These are phyloP conservation scores for Candida piceae DNA, from an alignment of 805 yeast genomes.

Conservation along the genomic window DNA sequence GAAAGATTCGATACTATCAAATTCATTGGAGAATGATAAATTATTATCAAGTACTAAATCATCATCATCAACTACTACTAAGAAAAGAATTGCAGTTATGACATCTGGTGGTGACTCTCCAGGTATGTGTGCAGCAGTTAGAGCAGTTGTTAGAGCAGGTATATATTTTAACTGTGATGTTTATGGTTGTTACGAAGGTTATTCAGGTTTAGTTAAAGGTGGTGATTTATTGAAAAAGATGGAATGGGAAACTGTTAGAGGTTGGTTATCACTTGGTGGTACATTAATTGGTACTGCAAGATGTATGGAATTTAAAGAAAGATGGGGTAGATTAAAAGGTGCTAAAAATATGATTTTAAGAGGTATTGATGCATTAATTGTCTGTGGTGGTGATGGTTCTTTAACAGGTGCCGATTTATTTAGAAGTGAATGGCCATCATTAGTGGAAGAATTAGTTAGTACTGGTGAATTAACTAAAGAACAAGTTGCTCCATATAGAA, in stretches of 20 bases:
- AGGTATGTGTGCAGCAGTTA: constrained; percentile 95
- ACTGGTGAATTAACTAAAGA: constrained; percentile 52
- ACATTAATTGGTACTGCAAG: constrained; percentile 96
- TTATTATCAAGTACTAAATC: no score
- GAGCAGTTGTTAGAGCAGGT: constrained; percentile 93
- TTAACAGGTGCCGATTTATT: constrained; percentile 95
- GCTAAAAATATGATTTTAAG: constrained; percentile 78
- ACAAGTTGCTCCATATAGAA: constrained; percentile 56
- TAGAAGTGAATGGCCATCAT: constrained; percentile 90
- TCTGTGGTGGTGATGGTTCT: constrained; percentile 99
- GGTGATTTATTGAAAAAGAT: constrained; percentile 70
- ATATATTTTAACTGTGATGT: constrained; percentile 85
- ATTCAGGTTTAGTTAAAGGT: constrained; percentile 86
- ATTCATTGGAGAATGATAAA: no score
- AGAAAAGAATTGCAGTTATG: constrained; percentile 74
- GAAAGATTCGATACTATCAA: no score
- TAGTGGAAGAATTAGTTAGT: constrained; percentile 64
- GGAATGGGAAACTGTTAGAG: constrained; percentile 94
- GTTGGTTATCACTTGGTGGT: constrained; percentile 90
- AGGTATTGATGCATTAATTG: constrained; percentile 93
- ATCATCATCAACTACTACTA: constrained; percentile 3
- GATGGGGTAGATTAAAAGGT: constrained; percentile 77
- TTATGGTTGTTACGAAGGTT: constrained; percentile 90
- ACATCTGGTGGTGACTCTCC: constrained; percentile 99
- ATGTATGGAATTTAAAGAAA: constrained; percentile 77